phyloP scores from a whole-genome alignment of 1,139 yeast genomes.

The Hemisphaericaspora subhashii region DNA sequence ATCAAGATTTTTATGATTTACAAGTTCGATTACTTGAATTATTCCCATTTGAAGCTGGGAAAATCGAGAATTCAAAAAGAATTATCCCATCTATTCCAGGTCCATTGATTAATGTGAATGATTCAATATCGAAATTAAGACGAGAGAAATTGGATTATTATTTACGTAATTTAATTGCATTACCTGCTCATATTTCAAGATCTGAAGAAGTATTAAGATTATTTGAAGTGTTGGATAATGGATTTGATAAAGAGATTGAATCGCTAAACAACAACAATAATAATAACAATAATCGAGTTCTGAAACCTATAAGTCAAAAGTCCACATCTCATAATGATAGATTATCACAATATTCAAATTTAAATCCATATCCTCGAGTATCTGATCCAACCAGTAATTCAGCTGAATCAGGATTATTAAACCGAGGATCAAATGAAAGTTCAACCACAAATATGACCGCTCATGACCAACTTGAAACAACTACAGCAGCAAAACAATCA shows the following conservation, averaged over 20 bases:
- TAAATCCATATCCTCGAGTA: conserved; percentile 12
- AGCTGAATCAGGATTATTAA: conserved; percentile 23
- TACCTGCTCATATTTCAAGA: conserved; percentile 78
- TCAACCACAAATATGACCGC: conserved; percentile 10
- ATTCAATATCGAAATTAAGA: conserved; percentile 80
- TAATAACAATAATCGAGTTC: conserved; percentile 22
- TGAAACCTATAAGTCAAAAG: conserved; percentile 42
- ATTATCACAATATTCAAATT: conserved; percentile 40
- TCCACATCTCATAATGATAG: conserved; percentile 46
- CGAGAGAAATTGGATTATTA: conserved; percentile 83
- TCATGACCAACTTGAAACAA: conserved; percentile 8
- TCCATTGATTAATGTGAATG: conserved; percentile 90
- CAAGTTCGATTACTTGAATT: conserved; percentile 82
- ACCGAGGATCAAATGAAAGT: conserved; percentile 15
- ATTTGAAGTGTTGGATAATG: conserved; percentile 68
- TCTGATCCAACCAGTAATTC: conserved; percentile 23
- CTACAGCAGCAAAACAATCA: conserved; percentile 11
- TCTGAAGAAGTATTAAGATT: conserved; percentile 68
- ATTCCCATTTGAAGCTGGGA: conserved; percentile 93
- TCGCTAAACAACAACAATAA: conserved; percentile 8
- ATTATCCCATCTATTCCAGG: conserved; percentile 95
- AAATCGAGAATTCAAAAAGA: conserved; percentile 68
- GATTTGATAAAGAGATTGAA: conserved; percentile 40
- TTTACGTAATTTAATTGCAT: conserved; percentile 67
- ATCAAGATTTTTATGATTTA: conserved; percentile 94